These are phyloP conservation scores for Cladosporium sp. DNA, from an alignment of 2,329 filamentous ascomycete species.

Conservation along the genomic window DNA sequence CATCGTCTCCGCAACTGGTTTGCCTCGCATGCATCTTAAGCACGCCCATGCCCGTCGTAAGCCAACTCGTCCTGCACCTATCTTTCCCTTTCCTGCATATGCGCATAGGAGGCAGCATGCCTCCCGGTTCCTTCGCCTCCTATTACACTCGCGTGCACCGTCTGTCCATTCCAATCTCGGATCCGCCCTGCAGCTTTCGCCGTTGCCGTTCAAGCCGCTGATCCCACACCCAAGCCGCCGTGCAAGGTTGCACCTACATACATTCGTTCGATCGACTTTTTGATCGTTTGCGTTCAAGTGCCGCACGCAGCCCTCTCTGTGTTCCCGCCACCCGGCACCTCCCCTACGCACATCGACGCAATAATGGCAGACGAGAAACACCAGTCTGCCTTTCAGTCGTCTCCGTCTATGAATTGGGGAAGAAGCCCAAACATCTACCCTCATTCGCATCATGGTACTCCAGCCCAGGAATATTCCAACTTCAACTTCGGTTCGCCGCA, in stretches of 20 bases:
- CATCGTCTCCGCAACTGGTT: constrained; percentile 10
- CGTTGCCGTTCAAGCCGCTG: constrained; percentile 3
- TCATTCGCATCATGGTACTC: constrained; percentile 62
- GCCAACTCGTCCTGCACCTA: constrained; percentile 11
- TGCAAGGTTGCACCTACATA: constrained; percentile 11
- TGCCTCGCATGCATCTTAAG: constrained; percentile 13
- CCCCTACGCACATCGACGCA: constrained; percentile 14
- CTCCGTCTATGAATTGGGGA: constrained; percentile 25
- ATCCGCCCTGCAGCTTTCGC: constrained; percentile 11
- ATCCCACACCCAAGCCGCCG: constrained; percentile 1
- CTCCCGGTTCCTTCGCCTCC: constrained; percentile 6
- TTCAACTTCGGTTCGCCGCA: constrained; percentile 62
- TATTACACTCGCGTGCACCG: constrained; percentile 9
- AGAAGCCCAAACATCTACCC: constrained; percentile 35
- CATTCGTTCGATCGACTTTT: constrained; percentile 7
- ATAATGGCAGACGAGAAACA: constrained; percentile 31
- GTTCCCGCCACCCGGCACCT: constrained; percentile 11
- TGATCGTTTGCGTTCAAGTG: constrained; percentile 5
- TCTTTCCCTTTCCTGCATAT: constrained; percentile 13
- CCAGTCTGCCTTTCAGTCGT: constrained; percentile 23
- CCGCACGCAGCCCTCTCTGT: not conserved
- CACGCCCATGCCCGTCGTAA: constrained; percentile 8
- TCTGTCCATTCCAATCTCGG: constrained; percentile 7
- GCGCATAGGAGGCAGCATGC: constrained; percentile 12
- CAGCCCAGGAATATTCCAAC: constrained; percentile 64